Base-by-base conservation (phyloP, 306 rosid species). In the Citrullus colocynthis region DNA sequence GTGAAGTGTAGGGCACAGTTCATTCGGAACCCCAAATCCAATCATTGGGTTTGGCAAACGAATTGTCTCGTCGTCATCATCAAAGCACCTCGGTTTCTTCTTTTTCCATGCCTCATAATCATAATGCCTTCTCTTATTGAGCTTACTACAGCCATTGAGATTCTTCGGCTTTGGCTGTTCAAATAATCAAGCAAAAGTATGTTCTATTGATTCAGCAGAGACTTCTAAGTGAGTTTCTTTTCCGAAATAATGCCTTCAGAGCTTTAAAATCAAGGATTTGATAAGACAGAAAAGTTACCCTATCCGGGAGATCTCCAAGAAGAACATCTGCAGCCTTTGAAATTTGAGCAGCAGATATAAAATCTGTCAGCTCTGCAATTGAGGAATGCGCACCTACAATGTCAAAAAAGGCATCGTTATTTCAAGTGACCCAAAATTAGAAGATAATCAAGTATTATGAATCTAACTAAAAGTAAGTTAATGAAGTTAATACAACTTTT, bases 11-110 rank as follows among this genome's bases (percentile, higher is more conserved):
- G 49, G 73, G 54, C 12, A 48, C 15, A 88, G 48, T 6, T 96
- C 98, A 5, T 81, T 80, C 49, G 99, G 99, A 69, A 88, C 88
- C 56, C 99, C 99, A 75, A 88, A 96, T 41, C 99, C 99, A 69
- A 83, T 54, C 99, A 96, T 96, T 41, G 97, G 98, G 20, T 92
- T 88, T 9, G 99, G 99, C 74, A 90, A 82, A 79, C 86, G 90
- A 32, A 91, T 36, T 9, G 84, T 82, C 76, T 92, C 97, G 18
- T 90, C 99, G n/a, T 95, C 96, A 58, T 89, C 98, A 6, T 44
- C 88, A 52, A 81, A 36, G 7, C 78, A 79, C 80, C 49, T 85
- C 15, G 84, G 83, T 78, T 60, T 90, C 79, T 90, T 95, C 76
- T 80, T 89, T 75, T 88, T 91, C 81, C 80, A 77, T 75, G 89